Conservation (phyloP, 768 basidiomycete genomes). For the Leucogyrophana mollusca region DNA sequence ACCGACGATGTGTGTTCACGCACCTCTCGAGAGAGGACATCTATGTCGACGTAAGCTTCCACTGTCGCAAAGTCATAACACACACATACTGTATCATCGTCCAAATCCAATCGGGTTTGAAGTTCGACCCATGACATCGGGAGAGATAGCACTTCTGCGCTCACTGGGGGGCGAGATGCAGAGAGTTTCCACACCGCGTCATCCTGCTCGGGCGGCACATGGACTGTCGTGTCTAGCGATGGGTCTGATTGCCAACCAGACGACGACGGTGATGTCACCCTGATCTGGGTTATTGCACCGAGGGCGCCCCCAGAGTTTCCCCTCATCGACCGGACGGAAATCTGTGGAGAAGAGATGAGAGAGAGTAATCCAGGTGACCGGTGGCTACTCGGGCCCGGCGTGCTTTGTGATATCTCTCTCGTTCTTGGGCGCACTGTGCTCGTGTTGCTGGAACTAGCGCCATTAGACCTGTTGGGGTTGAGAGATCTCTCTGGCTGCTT, state of each 20-base stretch:
- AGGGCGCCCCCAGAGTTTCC: too few species aligned
- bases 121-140: slow-evolving; percentile 30
- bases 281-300: too few species aligned
- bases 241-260: slow-evolving; percentile 4
- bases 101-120: slow-evolving; percentile 27
- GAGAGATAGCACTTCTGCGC: slow-evolving; percentile 28
- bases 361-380: too few species aligned
- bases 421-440: too few species aligned
- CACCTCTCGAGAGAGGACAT: slow-evolving; percentile 29
- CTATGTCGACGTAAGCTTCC: slow-evolving; percentile 10
- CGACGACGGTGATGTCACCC: too few species aligned
- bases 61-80: not conserved
- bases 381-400: too few species aligned
- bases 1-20: not conserved
- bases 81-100: slow-evolving; percentile 40
- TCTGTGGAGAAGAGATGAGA: not conserved
- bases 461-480: not conserved
- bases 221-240: slow-evolving; percentile 4
- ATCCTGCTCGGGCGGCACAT: slow-evolving; percentile 9
- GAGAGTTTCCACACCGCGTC: slow-evolving; percentile 40
- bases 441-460: too few species aligned
- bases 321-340: not conserved
- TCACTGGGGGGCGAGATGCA: slow-evolving; percentile 36
- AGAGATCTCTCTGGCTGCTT: not conserved
- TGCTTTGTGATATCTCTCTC: too few species aligned